Percentiles rank a stretch among this genome's conserved stretches.
Evolutionary conservation across 371 early-diverging fungal species (phyloP).

Genomic region (Fennellomyces sp.): DNA sequence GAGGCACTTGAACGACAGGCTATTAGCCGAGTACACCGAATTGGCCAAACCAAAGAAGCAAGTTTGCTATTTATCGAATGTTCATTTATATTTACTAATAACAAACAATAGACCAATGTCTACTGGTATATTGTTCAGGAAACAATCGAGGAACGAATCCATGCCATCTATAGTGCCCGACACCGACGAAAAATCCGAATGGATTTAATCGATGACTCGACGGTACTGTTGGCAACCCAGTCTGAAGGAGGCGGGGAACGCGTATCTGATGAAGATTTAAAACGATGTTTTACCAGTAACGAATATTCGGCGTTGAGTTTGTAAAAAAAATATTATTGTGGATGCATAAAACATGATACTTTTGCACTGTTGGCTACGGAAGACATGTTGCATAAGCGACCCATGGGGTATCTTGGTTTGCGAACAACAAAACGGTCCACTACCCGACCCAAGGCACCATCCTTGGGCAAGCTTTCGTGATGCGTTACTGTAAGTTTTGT

Average conservation of each 20-base stretch:
- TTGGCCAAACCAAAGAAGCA: slow-evolving; percentile 96
- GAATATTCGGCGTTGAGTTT: slow-evolving; percentile 2
- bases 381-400: too few relatives aligned
- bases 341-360: too few relatives aligned
- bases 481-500: slow-evolving; percentile 22
- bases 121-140: slow-evolving; percentile 32
- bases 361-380: too few relatives aligned
- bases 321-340: not conserved
- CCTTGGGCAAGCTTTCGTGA: slow-evolving; percentile 17
- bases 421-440: slow-evolving; percentile 7
- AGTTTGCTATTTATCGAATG: slow-evolving; percentile 14
- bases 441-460: slow-evolving; percentile 5
- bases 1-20: slow-evolving; percentile 58
- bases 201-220: not conserved
- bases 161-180: slow-evolving; percentile 28
- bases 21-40: slow-evolving; percentile 90
- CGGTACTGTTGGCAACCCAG: not conserved
- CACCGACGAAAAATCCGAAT: slow-evolving; percentile 3
- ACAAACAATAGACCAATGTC: slow-evolving; percentile 22
- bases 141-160: slow-evolving; percentile 45
- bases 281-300: slow-evolving; percentile 20
- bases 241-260: slow-evolving; percentile 24
- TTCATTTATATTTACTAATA: not conserved
- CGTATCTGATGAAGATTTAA: slow-evolving; percentile 25
- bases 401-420: not conserved